Base-by-base conservation (phyloP, 2,329 filamentous ascomycete genomes). In the Claviceps purpurea region DNA sequence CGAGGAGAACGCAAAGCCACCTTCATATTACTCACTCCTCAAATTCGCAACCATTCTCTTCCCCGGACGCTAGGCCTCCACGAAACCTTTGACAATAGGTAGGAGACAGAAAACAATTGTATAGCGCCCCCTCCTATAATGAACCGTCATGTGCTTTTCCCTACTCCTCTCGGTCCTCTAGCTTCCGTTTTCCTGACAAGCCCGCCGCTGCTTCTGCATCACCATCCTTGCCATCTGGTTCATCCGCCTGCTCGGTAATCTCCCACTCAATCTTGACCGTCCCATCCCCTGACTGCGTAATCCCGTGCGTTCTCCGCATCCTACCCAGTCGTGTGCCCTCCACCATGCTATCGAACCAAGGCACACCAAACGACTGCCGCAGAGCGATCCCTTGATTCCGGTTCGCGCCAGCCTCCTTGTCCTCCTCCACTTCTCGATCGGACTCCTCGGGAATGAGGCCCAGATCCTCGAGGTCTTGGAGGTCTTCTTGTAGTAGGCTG, bases 261-360 rank as follows among this genome's bases (percentile, higher is more conserved):
- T 95, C 89, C 87, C 88, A 95, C 62, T 93, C 84, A 11, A 93
- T 76, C 45, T 73, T 78, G 40, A 82, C 77, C 30, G 71, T 74
- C 16, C 84, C 84, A 62, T 87, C 81, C n/a, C 70, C 68, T 49
- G 77, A 82, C 49, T 65, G 62, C 47, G 67, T 67, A 38, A 74
- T 68, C 26, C 80, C 77, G 53, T 77, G 76, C 16, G 80, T 76
- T 58, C 79, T 78, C 63, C 80, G 81, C 65, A 85, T 73, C 49
- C 76, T 81, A 2, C 86, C 87, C 43, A 95, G 69, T 41, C 74
- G 75, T 58, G 87, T 90, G 51, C 88, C 84, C 60, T 87, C 78
- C 2, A 94, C 78, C 73, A 95, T 76, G 56, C 80, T 79, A 59
- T 95, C 87, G 59, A 95, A 91, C 87, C 89, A 95, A 0, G 89